These are phyloP conservation scores for Hericium coralloides DNA, from an alignment of 768 basidiomycete genomes.

Conservation along the genomic window DNA sequence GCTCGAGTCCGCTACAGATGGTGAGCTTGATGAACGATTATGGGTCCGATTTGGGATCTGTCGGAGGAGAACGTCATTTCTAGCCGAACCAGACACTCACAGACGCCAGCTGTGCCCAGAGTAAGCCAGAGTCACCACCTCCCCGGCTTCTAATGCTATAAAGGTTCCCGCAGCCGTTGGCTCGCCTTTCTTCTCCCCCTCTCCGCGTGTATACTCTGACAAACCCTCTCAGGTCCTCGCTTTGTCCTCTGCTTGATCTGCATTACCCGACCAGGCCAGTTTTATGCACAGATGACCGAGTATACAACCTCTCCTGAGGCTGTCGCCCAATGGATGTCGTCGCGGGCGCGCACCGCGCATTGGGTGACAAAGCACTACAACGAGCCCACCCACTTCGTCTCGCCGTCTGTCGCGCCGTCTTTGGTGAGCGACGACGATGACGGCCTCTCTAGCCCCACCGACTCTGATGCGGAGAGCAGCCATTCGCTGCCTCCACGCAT, in stretches of 20 bases:
- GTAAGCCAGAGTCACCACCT: not conserved
- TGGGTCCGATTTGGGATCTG: not conserved
- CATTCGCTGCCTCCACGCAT: conserved; percentile 59
- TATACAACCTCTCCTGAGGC: conserved; percentile 53
- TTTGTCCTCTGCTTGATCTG: not conserved
- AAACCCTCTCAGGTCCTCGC: not conserved
- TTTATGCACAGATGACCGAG: conserved; percentile 42
- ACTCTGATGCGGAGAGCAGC: conserved; percentile 32
- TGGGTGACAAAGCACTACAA: conserved; percentile 45
- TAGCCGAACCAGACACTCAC: not conserved
- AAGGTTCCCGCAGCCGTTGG: not conserved
- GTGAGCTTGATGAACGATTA: not conserved
- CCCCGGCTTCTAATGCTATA: not conserved
- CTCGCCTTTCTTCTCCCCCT: not conserved
- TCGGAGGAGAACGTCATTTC: not conserved
- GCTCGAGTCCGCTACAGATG: not conserved
- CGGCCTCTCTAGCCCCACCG: conserved; percentile 23
- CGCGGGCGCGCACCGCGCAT: conserved; percentile 52
- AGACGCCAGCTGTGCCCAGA: not conserved
- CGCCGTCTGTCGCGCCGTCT: conserved; percentile 50
- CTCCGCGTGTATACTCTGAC: not conserved
- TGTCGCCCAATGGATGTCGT: conserved; percentile 44
- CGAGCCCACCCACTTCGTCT: conserved; percentile 30
- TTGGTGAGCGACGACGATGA: conserved; percentile 23
- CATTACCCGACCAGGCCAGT: not conserved